Evolutionary conservation across 2,329 filamentous ascomycete genomes (phyloP).

Genomic region (Fusarium nanum): DNA sequence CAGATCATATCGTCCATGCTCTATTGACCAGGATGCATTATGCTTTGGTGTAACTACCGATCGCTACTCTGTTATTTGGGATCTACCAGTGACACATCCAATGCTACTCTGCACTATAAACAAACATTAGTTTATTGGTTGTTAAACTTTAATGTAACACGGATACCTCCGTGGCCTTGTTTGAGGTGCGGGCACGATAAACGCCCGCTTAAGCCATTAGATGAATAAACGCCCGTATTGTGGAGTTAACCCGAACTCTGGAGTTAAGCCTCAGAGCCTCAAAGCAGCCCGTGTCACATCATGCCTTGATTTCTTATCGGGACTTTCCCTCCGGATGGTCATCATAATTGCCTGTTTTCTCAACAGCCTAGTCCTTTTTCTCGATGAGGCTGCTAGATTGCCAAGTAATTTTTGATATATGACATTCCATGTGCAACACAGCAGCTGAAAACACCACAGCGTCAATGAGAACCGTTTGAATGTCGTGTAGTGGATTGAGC

Average conservation of each 20-base stretch:
- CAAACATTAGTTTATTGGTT: not conserved
- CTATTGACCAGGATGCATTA: not conserved
- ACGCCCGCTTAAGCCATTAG: not conserved
- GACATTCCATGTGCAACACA: not conserved
- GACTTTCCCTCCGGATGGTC: not conserved
- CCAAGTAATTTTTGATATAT: not conserved
- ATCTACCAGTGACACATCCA: not conserved
- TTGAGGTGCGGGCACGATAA: not conserved
- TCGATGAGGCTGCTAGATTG: not conserved
- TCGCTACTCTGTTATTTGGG: too few species aligned
- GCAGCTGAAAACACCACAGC: not conserved
- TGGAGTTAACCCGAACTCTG: not conserved
- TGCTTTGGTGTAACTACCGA: not conserved
- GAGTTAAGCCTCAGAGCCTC: not conserved
- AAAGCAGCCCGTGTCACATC: not conserved
- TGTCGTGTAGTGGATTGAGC: not conserved
- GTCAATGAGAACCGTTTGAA: not conserved
- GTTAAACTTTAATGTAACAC: not conserved
- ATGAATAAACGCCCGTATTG: not conserved
- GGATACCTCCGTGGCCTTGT: not conserved
- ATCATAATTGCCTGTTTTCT: not conserved
- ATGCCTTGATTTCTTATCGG: not conserved
- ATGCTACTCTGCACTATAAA: not conserved
- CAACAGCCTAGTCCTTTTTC: too few species aligned
- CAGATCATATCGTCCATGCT: constrained; percentile 4